Evolutionary conservation across 1,284 basidiomycete species (phyloP).

Genomic region (Hemileccinum hortonii): DNA sequence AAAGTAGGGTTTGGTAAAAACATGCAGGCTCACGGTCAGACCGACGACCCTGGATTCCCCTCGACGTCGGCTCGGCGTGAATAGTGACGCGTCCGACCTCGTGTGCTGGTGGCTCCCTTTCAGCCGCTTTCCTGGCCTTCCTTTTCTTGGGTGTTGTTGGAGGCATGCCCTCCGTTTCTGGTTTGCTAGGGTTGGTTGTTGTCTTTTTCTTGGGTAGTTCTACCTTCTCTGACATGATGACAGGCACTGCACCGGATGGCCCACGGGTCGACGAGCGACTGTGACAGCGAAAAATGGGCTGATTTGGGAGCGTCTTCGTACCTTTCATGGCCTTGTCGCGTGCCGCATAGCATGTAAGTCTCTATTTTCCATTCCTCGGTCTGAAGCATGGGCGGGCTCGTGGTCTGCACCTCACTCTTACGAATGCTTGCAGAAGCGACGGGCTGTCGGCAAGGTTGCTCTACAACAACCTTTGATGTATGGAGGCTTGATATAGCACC

Average conservation of each 20-base stretch:
- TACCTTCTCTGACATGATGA: constrained; percentile 32
- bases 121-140: constrained; percentile 22
- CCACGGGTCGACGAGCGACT: constrained; percentile 13
- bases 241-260: constrained; percentile 7
- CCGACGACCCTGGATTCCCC: constrained; percentile 29
- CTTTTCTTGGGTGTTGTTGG: constrained; percentile 28
- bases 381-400: neutral
- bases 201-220: constrained; percentile 23
- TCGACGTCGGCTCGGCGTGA: constrained; percentile 17
- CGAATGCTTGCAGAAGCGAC: neutral
- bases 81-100: constrained; percentile 12
- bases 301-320: constrained; percentile 31
- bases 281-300: constrained; percentile 15
- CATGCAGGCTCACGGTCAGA: constrained; percentile 29
- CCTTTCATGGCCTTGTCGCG: constrained; percentile 16
- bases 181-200: constrained; percentile 11
- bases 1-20: neutral
- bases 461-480: neutral
- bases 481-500: neutral
- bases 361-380: constrained; percentile 1
- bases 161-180: constrained; percentile 20
- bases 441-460: neutral
- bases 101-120: constrained; percentile 13
- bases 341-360: constrained; percentile 10
- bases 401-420: constrained; percentile 3